Conservation (phyloP, 768 basidiomycete species). For the Naganishia vishniacii region DNA sequence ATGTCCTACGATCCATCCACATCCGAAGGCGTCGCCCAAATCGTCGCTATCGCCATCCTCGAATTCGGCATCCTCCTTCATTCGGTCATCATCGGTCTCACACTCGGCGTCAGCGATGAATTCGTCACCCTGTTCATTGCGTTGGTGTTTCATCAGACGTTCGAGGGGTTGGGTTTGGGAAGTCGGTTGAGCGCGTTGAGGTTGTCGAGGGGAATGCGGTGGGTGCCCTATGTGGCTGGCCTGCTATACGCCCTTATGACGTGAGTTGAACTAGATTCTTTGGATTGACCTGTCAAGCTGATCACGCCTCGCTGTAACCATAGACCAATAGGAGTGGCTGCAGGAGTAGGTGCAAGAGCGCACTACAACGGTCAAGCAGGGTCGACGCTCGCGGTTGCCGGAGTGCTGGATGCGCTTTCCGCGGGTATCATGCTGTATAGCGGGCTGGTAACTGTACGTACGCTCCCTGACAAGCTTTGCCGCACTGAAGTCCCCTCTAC, state of each 20-base stretch:
- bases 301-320: conserved; percentile 52
- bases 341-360: conserved; percentile 55
- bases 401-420: conserved; percentile 77
- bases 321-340: conserved; percentile 81
- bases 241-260: conserved; percentile 40
- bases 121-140: conserved; percentile 84
- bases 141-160: conserved; percentile 78
- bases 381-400: conserved; percentile 73
- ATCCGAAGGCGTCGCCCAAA: conserved; percentile 55
- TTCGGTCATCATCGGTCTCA: conserved; percentile 70
- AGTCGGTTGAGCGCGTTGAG: conserved; percentile 73
- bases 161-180: conserved; percentile 89
- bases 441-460: conserved; percentile 24
- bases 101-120: conserved; percentile 71
- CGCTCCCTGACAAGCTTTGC: neutral
- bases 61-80: conserved; percentile 90
- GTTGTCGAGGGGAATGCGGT: conserved; percentile 38
- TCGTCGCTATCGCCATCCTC: conserved; percentile 82
- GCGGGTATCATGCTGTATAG: conserved; percentile 70
- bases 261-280: neutral
- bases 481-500: neutral
- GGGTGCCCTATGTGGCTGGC: conserved; percentile 37
- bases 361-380: conserved; percentile 75
- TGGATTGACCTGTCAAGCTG: neutral
- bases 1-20: neutral